These are phyloP conservation scores for Penstemon barbatus DNA, from an alignment of 257 asterid genomes.

Conservation along the genomic window DNA sequence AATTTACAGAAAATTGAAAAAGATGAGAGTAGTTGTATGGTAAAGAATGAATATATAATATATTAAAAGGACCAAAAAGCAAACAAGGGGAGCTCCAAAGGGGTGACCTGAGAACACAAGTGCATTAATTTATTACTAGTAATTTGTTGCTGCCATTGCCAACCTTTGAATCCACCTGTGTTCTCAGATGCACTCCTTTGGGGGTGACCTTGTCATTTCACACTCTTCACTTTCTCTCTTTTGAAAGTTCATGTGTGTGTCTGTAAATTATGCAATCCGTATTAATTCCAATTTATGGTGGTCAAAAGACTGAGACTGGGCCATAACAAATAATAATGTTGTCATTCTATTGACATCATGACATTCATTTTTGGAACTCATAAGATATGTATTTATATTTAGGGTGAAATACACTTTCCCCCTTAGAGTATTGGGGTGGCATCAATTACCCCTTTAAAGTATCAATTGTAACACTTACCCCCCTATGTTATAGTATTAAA, in stretches of 20 bases:
- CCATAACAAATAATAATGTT: conserved; percentile 24
- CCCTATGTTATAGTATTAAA: no score
- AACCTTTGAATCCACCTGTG: conserved; percentile 33
- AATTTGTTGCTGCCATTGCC: no score
- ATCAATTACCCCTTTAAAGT: no score
- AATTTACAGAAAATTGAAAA: no score
- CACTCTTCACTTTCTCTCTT: background rate
- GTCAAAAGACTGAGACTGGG: background rate
- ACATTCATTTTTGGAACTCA: background rate
- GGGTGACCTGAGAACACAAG: conserved; percentile 76
- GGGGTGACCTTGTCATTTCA: conserved; percentile 25
- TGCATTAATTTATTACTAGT: background rate
- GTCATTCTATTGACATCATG: conserved; percentile 42
- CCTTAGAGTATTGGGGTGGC: no score
- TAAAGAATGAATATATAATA: no score
- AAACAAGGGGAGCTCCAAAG: conserved; percentile 28
- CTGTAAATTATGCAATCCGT: background rate
- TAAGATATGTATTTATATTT: no score
- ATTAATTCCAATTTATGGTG: conserved; percentile 5
- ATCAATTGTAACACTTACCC: no score
- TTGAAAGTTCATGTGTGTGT: background rate
- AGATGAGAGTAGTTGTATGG: no score
- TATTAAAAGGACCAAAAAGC: no score
- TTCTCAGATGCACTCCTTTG: conserved; percentile 48
- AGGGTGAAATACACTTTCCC: no score